Base-by-base conservation (phyloP, 2,329 filamentous ascomycete species). In the Phialocephala subalpina region DNA sequence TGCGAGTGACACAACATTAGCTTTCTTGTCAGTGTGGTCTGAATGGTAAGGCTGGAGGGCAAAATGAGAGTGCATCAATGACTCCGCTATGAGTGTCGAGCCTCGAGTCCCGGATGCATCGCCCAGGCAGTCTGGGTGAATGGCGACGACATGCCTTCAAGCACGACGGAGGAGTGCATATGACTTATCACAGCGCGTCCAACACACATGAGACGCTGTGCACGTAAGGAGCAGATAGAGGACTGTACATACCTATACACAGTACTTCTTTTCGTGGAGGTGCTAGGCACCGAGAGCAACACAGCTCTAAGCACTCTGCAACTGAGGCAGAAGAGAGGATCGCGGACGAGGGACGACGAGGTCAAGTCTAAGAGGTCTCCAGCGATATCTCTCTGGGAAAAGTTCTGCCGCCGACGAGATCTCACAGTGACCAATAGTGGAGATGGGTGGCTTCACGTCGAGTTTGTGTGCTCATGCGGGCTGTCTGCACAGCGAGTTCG, bases 1-100 rank as follows among this genome's bases (percentile, higher is more conserved):
- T 73, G 64, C 56, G 60, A 42, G 72, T 73, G 58, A 73, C 73
- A 73, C 70, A 66, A 64, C 67, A 66, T 70, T 66, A 70, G 71
- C 67, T 69, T 58, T 40, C 61, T 55, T 70, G 62, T 58, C 20
- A 49, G 65, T 63, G 68, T 56, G 56, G 55, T 35, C 45, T 38
- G 45, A 52, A 52, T 52, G 52, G 36, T 42, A 63, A 62, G 27
- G 59, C 63, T 29, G 40, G 63, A 55, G 56, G 40, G 58, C 49
- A 20, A 52, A 27, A 57, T 42, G 59, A 36, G 22, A 33, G 42
- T 52, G 52, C 40, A 20, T 33, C 20, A 42, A 36, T 27, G 58
- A 29, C 25, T 49, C 22, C 35, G 52, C 53, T 60, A 59, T 12
- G 36, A 29, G 7, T 36, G 20, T 60, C 59, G 42, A 22, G 22